phyloP scores from a whole-genome alignment of 2,329 filamentous ascomycete genomes.

The Aspergillus ruber region DNA sequence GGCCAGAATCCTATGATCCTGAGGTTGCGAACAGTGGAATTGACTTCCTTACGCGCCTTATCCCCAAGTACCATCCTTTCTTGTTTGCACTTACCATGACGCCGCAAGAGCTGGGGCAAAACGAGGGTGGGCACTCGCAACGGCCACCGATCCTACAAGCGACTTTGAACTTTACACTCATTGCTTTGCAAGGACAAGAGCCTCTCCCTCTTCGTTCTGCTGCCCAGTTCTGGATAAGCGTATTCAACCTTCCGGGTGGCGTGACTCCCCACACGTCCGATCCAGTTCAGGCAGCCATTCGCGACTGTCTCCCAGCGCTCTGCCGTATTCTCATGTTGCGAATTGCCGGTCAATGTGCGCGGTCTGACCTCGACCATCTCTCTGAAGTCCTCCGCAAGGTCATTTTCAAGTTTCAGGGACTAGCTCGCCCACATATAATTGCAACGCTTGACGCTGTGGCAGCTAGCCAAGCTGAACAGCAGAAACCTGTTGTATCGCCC shows the following conservation, averaged over 20 bases:
- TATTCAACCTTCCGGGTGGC: conserved; percentile 28
- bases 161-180: conserved; percentile 36
- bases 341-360: conserved; percentile 38
- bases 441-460: conserved; percentile 29
- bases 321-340: conserved; percentile 36
- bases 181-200: conserved; percentile 35
- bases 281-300: conserved; percentile 24
- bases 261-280: conserved; percentile 14
- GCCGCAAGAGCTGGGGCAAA: conserved; percentile 10
- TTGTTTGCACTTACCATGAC: conserved; percentile 31
- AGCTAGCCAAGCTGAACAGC: conserved; percentile 14
- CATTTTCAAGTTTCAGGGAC: conserved; percentile 36
- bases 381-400: conserved; percentile 36
- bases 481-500: conserved; percentile 19
- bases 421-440: conserved; percentile 32
- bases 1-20: conserved; percentile 31
- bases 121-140: neutral
- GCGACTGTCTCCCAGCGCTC: conserved; percentile 31
- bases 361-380: conserved; percentile 40
- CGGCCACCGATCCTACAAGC: conserved; percentile 25
- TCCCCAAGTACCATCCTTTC: conserved; percentile 35
- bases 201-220: conserved; percentile 43
- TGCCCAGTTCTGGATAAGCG: conserved; percentile 38
- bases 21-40: conserved; percentile 40
- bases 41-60: conserved; percentile 37